These are phyloP conservation scores for Globisporangium mamillatum DNA, from an alignment of 352 stramenopile genomes.

Conservation along the genomic window DNA sequence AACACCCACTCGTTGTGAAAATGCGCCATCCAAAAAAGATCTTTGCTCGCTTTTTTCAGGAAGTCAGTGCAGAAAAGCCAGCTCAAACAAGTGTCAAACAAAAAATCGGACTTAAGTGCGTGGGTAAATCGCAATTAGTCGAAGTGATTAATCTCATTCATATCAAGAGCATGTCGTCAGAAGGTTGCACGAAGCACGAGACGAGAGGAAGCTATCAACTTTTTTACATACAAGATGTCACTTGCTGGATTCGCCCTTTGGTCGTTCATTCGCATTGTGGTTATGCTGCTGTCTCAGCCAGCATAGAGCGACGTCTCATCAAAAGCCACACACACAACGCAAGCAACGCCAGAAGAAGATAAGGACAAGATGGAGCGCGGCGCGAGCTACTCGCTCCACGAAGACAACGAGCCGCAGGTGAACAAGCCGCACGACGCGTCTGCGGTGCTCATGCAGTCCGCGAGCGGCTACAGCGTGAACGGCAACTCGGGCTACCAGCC, in stretches of 20 bases:
- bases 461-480: conserved; percentile 21
- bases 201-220: too few species aligned
- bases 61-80: neutral
- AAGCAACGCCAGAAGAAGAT: too few species aligned
- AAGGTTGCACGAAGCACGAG: conserved; percentile 5
- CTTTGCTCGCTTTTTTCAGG: neutral
- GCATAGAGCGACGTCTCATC: neutral
- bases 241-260: neutral
- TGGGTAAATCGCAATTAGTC: neutral
- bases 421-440: conserved; percentile 17
- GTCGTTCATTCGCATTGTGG: neutral
- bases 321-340: neutral
- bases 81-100: neutral
- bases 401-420: conserved; percentile 21
- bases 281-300: neutral
- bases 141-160: neutral
- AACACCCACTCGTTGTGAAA: neutral
- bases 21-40: neutral
- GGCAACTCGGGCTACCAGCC: conserved; percentile 15
- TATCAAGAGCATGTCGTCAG: neutral
- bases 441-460: conserved; percentile 10
- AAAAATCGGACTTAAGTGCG: conserved; percentile 4
- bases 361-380: conserved; percentile 30
- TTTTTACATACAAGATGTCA: neutral
- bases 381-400: conserved; percentile 47